phyloP scores from a whole-genome alignment of 495 filamentous ascomycete species.

The Hyaloscypha variabilis region DNA sequence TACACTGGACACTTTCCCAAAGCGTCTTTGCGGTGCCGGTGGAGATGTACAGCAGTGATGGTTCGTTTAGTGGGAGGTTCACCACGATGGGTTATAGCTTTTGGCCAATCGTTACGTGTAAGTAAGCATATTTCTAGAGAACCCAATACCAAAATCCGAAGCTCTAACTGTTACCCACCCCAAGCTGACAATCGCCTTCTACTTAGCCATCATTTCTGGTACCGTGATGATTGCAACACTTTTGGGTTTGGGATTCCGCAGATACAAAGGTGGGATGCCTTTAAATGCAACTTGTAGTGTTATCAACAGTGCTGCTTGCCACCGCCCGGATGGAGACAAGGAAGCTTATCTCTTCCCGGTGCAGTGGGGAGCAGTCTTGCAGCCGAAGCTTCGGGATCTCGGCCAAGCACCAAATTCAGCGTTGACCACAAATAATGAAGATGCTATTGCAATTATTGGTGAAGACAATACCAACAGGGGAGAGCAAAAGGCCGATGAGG shows the following conservation, averaged over 20 bases:
- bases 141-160: neutral
- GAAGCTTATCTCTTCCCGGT: neutral
- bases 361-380: neutral
- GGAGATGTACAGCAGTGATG: neutral
- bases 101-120: neutral
- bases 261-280: constrained; percentile 1
- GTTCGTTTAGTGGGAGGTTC: neutral
- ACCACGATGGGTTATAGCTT: neutral
- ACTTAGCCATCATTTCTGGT: neutral
- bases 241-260: neutral
- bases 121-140: neutral
- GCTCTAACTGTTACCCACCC: neutral
- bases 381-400: no score
- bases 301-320: neutral
- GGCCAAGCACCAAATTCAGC: no score
- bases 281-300: neutral
- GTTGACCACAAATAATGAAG: no score
- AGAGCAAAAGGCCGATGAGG: no score
- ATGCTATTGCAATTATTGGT: no score
- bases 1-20: neutral
- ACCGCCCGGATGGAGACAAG: neutral
- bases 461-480: no score
- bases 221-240: neutral
- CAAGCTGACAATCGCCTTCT: neutral
- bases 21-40: neutral